A percentile compares a stretch with the other conserved stretches of the same genome.
phyloP scores from a whole-genome alignment of 768 basidiomycete genomes.

The Rhizopogon vinicolor region DNA sequence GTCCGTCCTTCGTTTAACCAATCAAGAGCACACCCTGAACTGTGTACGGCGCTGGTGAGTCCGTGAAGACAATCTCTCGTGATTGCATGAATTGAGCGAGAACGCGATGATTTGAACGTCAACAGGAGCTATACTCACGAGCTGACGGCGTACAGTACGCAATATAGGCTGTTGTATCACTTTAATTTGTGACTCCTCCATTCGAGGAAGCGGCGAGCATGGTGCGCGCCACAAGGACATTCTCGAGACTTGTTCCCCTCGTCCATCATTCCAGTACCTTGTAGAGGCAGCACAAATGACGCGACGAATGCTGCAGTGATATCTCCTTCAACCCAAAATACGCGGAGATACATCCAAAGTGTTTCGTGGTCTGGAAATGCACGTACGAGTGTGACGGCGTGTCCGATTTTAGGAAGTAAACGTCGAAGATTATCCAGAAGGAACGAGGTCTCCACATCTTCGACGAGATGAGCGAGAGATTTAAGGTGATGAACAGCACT shows the following conservation, averaged over 20 bases:
- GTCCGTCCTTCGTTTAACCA: too few relatives aligned
- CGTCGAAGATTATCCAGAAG: constrained; percentile 4
- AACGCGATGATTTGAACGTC: too few relatives aligned
- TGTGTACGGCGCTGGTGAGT: too few relatives aligned
- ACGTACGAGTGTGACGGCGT: constrained; percentile 44
- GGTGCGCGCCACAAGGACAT: constrained; percentile 61
- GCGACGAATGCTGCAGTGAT: background rate
- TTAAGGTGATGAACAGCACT: constrained; percentile 57
- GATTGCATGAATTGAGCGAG: background rate
- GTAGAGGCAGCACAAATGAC: background rate
- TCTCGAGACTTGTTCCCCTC: constrained; percentile 39
- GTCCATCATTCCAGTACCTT: background rate
- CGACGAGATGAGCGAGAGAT: constrained; percentile 23
- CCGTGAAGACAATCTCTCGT: background rate
- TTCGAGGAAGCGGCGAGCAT: constrained; percentile 70
- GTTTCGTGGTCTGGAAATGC: constrained; percentile 56
- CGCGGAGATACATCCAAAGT: constrained; percentile 58
- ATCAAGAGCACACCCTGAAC: too few relatives aligned
- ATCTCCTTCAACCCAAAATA: background rate
- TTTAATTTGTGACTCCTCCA: background rate
- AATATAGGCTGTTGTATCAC: background rate
- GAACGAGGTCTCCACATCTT: constrained; percentile 10
- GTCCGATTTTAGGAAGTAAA: constrained; percentile 19
- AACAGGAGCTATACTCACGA: background rate
- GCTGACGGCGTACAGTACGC: too few relatives aligned